Percentiles rank a stretch among this genome's conserved stretches.
phyloP scores from a whole-genome alignment of 192 early-diverging fungal genomes.

The Coemansia sp. region DNA sequence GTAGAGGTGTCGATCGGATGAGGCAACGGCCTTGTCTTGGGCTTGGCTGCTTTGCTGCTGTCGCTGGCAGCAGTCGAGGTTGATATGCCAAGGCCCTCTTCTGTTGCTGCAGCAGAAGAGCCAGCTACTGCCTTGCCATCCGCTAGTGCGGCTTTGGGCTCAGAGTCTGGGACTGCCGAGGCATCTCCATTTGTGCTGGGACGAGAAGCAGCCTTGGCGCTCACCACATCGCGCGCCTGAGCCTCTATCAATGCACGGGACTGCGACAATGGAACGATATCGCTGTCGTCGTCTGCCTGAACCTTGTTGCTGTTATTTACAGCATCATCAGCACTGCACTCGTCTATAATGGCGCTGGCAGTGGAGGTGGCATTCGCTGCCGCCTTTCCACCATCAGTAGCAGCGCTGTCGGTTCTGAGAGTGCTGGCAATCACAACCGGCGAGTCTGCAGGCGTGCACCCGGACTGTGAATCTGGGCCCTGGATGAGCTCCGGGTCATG shows the following conservation, averaged over 20 bases:
- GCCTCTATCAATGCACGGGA: slow-evolving; percentile 30
- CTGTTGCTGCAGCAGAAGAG: not conserved
- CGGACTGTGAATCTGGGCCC: slow-evolving; percentile 26
- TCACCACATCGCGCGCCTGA: slow-evolving; percentile 6
- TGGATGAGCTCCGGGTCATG: slow-evolving; percentile 10
- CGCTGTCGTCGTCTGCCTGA: slow-evolving; percentile 41
- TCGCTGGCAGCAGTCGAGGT: not conserved
- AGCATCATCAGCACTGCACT: not conserved
- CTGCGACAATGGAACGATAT: slow-evolving; percentile 44
- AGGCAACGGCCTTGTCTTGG: not conserved
- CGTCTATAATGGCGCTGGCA: not conserved
- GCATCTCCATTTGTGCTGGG: slow-evolving; percentile 2
- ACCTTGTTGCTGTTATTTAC: not conserved
- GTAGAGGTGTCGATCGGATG: slow-evolving; percentile 8
- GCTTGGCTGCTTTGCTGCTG: not conserved
- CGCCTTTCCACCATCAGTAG: not conserved
- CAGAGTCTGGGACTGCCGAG: not conserved
- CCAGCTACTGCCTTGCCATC: not conserved
- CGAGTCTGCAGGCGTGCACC: slow-evolving; percentile 24
- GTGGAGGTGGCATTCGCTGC: not conserved
- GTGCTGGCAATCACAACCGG: slow-evolving; percentile 14
- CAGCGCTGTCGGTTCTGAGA: slow-evolving; percentile 33
- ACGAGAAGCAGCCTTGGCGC: slow-evolving; percentile 2
- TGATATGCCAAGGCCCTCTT: not conserved
- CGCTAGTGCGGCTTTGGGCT: not conserved